Evolutionary conservation across 257 asterid species (phyloP), one percentile per base, ranked within the genome.

Genomic region (Rauvolfia tetraphylla): DNA sequence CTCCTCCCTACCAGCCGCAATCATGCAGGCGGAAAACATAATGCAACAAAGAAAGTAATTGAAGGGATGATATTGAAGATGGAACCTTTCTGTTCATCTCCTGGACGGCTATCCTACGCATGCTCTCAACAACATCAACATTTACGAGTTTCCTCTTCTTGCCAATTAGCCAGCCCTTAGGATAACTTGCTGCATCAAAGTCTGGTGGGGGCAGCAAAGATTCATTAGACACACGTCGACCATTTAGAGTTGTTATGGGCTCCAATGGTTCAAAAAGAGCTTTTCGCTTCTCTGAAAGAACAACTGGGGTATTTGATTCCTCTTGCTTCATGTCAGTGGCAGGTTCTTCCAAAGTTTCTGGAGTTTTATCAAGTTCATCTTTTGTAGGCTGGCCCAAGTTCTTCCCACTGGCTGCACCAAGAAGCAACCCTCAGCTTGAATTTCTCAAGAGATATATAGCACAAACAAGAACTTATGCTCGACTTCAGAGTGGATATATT

Each of bases 61-160:
- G 1, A 62, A 10, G 62, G 33, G 71, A 49, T 68, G 23, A 17
- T 68, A 67, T 23, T 18, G 29, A 57, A 46, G 75, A n/a, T 39
- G 58, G 9, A 23, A 95, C 99, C 97, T 95, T 95, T 73, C 97
- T 84, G 62, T 95, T 95, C 97, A 95, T 95, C 85, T 95, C 99
- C 77, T 91, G 99, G 15, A 95, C 89, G 0, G 99, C 99, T 5
- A 95, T 93, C 75, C 97, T 89, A 11, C 98, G 86, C 99, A 95
- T 95, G 79, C 98, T 92, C 83, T 95, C 99, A 6, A 95, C 99
- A 34, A 95, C 99, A 51, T 95, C 99, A 63, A 92, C 97, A 61
- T 95, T 95, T 11, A 95, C 99, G 5, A 95, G 97, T 93, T 93
- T 95, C 56, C 99, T 82, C 73, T 90, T 95, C 90, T 95, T 95